A percentile compares a stretch with the other conserved stretches of the same genome.
Evolutionary conservation across 2,329 filamentous ascomycete genomes (phyloP).

Genomic region (Exophiala xenobiotica): DNA sequence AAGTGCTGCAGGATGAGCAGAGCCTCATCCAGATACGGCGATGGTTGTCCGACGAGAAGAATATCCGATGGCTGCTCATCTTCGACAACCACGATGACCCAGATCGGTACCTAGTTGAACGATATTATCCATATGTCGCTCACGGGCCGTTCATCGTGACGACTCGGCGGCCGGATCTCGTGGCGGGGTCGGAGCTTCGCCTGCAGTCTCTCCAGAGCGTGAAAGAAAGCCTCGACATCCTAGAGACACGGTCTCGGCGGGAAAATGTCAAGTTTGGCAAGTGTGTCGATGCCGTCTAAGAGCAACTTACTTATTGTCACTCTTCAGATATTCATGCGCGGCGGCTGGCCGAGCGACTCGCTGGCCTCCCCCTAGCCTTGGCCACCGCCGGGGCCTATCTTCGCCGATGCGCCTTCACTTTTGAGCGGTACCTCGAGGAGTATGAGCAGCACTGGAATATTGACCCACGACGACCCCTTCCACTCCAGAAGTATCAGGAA

Average conservation of each 20-base stretch:
- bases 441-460: constrained; percentile 43
- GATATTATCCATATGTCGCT: constrained; percentile 19
- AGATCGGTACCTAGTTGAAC: constrained; percentile 12
- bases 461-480: background rate
- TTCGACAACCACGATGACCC: constrained; percentile 31
- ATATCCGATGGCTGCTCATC: constrained; percentile 30
- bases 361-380: constrained; percentile 50
- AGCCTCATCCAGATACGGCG: background rate
- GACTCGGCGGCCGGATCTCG: constrained; percentile 17
- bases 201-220: constrained; percentile 7
- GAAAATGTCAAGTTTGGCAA: constrained; percentile 17
- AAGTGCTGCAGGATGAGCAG: constrained; percentile 6
- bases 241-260: constrained; percentile 14
- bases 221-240: constrained; percentile 18
- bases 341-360: constrained; percentile 39
- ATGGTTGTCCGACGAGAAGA: constrained; percentile 26
- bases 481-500: constrained; percentile 16
- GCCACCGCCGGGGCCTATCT: constrained; percentile 49
- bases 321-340: constrained; percentile 16
- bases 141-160: constrained; percentile 30
- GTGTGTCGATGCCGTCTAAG: background rate
- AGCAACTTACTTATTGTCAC: background rate
- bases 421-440: constrained; percentile 41
- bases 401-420: constrained; percentile 37
- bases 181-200: constrained; percentile 11